Evolutionary conservation across 2,329 filamentous ascomycete genomes (phyloP), one percentile per base, ranked within the genome.

Genomic region (Dactylellina cionopaga): DNA sequence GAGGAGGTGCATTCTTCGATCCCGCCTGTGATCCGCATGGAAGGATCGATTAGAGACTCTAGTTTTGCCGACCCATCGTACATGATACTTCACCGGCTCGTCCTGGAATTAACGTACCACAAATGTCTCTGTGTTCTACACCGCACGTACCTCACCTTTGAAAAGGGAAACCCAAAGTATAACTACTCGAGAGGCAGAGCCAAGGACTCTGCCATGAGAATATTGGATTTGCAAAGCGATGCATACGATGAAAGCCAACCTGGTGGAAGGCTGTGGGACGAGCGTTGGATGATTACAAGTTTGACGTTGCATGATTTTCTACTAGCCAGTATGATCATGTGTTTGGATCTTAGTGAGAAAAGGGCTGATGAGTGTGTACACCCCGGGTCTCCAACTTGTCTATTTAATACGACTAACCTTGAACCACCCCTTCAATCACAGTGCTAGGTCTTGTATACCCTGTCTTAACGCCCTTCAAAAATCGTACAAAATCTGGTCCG

Each of bases 31-130:
- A 77, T 84, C 31, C 79, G 79, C 51, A 80, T 83, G 56, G 79
- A 35, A 5, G 24, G 80, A 6, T 79, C 82, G 3, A 82, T 84
- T 72, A 78, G 80, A 10, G 78, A 78, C 35, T 81, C 82, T 19
- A 81, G 82, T 22, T 83, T 82, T 64, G 80, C 80, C 2, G 81
- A 84, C 44, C 78, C 81, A 27, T 81, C 80, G 17, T 78, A 82
- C 74, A 81, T 82, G 65, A 82, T 84, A 54, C 82, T 85, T 80
- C 82, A 84, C 71, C 81, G 83, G 13, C 78, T 84, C 15, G 82
- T 84, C 78, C 79, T 84, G 52, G 82, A 84, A 77, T 76, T 84
- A 66, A 82, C 83, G 80, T 84, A 82, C 73, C 80, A 81, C 56
- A 85, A 84, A 74, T 81, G 80, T 13, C 78, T 84, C 5, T 72